A percentile compares a stretch with the other conserved stretches of the same genome.
phyloP scores from a whole-genome alignment of 805 yeast species.

The Kazachstania taianensis region DNA sequence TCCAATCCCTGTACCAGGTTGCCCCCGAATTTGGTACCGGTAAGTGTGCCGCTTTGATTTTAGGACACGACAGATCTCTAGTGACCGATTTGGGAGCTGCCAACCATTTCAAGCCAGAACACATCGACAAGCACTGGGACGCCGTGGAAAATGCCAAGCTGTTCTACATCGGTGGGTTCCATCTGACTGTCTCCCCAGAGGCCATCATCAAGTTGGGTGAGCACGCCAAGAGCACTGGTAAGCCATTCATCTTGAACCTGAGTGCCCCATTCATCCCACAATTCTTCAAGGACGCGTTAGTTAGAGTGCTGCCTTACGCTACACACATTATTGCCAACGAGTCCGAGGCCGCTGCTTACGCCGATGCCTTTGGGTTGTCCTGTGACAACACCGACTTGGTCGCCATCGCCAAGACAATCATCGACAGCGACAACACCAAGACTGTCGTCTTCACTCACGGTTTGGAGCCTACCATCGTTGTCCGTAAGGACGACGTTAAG shows the following conservation, averaged over 20 bases:
- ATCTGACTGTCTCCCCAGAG: constrained; percentile 92
- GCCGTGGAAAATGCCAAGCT: constrained; percentile 69
- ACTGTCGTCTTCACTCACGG: constrained; percentile 94
- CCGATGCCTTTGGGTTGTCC: constrained; percentile 66
- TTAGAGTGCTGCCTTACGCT: constrained; percentile 69
- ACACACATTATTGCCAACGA: constrained; percentile 92
- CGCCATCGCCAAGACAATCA: constrained; percentile 69
- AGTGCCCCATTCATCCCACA: constrained; percentile 96
- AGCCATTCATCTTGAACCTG: constrained; percentile 73
- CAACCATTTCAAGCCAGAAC: constrained; percentile 86
- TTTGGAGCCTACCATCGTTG: constrained; percentile 78
- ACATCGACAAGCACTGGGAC: constrained; percentile 80
- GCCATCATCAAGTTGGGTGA: constrained; percentile 84
- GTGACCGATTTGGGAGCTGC: constrained; percentile 98
- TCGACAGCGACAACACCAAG: constrained; percentile 58
- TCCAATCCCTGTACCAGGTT: constrained; percentile 74
- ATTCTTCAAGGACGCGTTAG: constrained; percentile 88
- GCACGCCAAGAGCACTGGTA: constrained; percentile 79
- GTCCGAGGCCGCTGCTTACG: constrained; percentile 91
- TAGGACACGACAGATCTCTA: constrained; percentile 80
- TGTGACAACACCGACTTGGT: constrained; percentile 43
- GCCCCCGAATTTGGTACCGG: constrained; percentile 78
- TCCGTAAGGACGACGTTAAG: constrained; percentile 39
- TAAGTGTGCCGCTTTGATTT: constrained; percentile 93
- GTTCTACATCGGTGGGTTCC: constrained; percentile 98